Evolutionary conservation across 208 protist genomes (phyloP), one percentile per base, ranked within the genome.

Genomic region (Histomonas meleagridis): DNA sequence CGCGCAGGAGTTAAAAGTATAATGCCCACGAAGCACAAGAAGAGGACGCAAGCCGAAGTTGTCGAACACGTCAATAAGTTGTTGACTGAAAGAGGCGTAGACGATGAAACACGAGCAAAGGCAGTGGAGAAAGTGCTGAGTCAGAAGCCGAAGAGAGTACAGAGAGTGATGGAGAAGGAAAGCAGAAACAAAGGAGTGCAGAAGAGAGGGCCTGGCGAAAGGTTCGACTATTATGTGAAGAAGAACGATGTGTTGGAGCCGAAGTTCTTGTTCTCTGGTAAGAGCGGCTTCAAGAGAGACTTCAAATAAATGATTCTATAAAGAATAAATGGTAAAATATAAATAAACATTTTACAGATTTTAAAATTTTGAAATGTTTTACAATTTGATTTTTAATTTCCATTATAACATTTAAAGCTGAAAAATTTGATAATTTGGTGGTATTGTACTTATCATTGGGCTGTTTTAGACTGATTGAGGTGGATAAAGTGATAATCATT

Each of bases 141-240:
- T n/a, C 40, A 81, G n/a, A 81, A 81, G 43, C 70, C 70, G 51
- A 51, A 32, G 21, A 5, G 70, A n/a, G 70, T 81, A 0, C 16
- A 81, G n/a, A 48, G 70, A n/a, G 60, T 65, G 7, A n/a, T 65
- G 3, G n/a, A 48, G n/a, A 51, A 46, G 21, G 70, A 81, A 81
- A 21, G 16, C 26, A 9, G 18, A 32, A 51, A 51, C 2, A 32
- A 43, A 5, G 70, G 35, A 32, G 35, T 51, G 5, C 12, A 46
- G 1, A 81, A 51, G 18, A 32, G n/a, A 4, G 70, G 70, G 23
- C 16, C 35, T 38, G 70, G 70, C 21, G 43, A 48, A n/a, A 48
- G 70, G 18, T 81, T 81, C 70, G 70, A 81, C 43, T 81, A 38
- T 23, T 81, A 81, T 81, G 70, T 81, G 1, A 76, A 76, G 65